These are phyloP conservation scores for Corymbia calophylla DNA, from an alignment of 441 rosid species.

Conservation along the genomic window DNA sequence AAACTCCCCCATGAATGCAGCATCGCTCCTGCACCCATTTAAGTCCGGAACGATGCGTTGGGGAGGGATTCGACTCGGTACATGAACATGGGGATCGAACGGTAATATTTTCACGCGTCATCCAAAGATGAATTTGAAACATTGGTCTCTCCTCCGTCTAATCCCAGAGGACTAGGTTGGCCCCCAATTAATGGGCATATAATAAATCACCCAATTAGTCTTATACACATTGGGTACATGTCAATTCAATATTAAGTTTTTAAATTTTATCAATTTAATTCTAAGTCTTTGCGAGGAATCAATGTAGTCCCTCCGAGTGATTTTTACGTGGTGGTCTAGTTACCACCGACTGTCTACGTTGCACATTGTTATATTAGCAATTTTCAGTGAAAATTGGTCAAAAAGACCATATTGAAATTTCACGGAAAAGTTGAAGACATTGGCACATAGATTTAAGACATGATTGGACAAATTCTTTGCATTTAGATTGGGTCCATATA, in stretches of 20 bases:
- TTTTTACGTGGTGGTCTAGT: neutral
- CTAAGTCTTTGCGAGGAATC: rapidly evolving
- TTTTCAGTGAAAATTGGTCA: rapidly evolving
- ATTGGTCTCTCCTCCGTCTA: neutral
- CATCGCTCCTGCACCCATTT: neutral
- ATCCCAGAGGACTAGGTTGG: neutral
- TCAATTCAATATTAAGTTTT: rapidly evolving
- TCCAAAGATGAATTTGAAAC: neutral
- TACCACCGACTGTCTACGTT: rapidly evolving
- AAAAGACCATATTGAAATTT: neutral
- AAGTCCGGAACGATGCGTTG: neutral
- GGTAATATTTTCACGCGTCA: neutral
- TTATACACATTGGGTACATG: rapidly evolving
- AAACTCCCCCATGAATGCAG: neutral
- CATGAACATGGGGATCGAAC: neutral
- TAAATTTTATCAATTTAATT: neutral
- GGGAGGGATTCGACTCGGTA: neutral
- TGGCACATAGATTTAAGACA: rapidly evolving
- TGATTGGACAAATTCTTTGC: neutral
- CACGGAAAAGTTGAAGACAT: rapidly evolving
- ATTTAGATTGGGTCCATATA: neutral
- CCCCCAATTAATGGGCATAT: neutral
- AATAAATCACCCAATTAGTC: neutral
- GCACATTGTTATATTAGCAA: rapidly evolving
- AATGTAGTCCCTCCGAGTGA: rapidly evolving